Evolutionary conservation across 2,329 filamentous ascomycete species (phyloP).

Genomic region (Byssochlamys sp.): DNA sequence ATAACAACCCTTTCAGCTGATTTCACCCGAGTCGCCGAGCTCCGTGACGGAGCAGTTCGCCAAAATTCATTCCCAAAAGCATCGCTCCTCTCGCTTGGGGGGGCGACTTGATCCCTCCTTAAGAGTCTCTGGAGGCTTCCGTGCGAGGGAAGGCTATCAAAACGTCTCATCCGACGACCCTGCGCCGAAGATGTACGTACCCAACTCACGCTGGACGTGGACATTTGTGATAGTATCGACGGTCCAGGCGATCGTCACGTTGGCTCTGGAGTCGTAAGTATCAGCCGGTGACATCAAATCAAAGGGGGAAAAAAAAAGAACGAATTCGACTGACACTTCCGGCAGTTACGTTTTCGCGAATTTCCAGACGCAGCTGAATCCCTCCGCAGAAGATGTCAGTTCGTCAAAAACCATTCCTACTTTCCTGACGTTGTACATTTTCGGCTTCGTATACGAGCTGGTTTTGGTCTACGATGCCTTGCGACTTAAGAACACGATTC

Average conservation of each 20-base stretch:
- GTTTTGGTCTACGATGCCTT: conserved; percentile 87
- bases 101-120: conserved; percentile 45
- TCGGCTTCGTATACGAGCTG: conserved; percentile 88
- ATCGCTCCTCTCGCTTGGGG: conserved; percentile 51
- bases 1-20: conserved; percentile 21
- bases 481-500: conserved; percentile 93
- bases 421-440: conserved; percentile 91
- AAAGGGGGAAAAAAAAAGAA: conserved; percentile 1
- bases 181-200: conserved; percentile 56
- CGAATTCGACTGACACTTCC: not conserved
- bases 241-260: conserved; percentile 67
- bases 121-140: conserved; percentile 40
- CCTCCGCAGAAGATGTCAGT: conserved; percentile 31
- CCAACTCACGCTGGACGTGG: conserved; percentile 81
- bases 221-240: conserved; percentile 66
- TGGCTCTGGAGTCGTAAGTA: conserved; percentile 77
- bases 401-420: conserved; percentile 68
- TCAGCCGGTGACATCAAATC: not conserved
- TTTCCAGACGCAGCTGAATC: conserved; percentile 56
- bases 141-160: conserved; percentile 44
- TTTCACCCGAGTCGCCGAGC: conserved; percentile 19
- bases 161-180: conserved; percentile 23
- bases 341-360: conserved; percentile 76
- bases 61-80: conserved; percentile 50
- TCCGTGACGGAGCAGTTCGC: conserved; percentile 32